Evolutionary conservation across 495 filamentous ascomycete species (phyloP).

Genomic region (Hyaloscypha bicolor): DNA sequence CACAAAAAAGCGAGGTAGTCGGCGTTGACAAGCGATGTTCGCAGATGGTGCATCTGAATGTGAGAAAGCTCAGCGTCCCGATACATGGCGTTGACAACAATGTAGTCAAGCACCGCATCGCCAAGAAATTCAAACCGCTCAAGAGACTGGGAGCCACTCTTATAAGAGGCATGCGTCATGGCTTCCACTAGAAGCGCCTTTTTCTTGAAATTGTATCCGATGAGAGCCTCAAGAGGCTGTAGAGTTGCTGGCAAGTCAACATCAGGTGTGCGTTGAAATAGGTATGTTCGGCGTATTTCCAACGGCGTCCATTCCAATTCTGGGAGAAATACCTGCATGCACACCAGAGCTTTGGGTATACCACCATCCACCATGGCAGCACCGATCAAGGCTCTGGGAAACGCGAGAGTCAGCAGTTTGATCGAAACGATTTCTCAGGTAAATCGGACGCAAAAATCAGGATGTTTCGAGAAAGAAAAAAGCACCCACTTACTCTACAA

Average conservation of each 20-base stretch:
- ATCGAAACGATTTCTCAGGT: too few species aligned
- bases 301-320: slow-evolving; percentile 58
- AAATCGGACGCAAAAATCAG: not conserved
- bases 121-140: slow-evolving; percentile 92
- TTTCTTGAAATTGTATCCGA: slow-evolving; percentile 74
- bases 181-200: slow-evolving; percentile 77
- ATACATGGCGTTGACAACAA: slow-evolving; percentile 63
- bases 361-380: slow-evolving; percentile 76
- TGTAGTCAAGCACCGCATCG: slow-evolving; percentile 80
- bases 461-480: not conserved
- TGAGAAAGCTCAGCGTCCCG: slow-evolving; percentile 46
- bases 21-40: slow-evolving; percentile 78
- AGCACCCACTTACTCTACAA: slow-evolving; percentile 63
- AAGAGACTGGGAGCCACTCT: slow-evolving; percentile 59
- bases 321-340: slow-evolving; percentile 67
- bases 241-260: slow-evolving; percentile 23
- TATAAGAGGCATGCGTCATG: slow-evolving; percentile 79
- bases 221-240: slow-evolving; percentile 53
- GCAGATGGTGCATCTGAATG: slow-evolving; percentile 71
- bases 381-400: slow-evolving; percentile 62
- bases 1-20: slow-evolving; percentile 87
- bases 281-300: slow-evolving; percentile 31
- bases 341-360: slow-evolving; percentile 60
- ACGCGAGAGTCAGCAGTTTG: not conserved
- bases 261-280: slow-evolving; percentile 27